phyloP scores from a whole-genome alignment of 2,329 filamentous ascomycete genomes.

The Hypocreales sp. region DNA sequence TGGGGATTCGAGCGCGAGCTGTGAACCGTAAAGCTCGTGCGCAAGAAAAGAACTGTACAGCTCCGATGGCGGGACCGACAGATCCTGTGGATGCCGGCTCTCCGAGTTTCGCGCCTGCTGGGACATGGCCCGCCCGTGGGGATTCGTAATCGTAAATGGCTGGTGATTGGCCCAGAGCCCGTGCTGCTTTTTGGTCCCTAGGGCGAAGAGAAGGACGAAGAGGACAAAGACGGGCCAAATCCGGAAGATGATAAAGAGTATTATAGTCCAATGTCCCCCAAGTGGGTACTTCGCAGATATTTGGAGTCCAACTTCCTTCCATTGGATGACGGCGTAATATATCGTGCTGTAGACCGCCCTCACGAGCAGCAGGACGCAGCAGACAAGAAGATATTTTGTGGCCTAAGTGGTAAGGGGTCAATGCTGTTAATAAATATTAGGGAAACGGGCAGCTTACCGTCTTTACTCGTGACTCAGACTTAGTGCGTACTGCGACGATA shows the following conservation, averaged over 20 bases:
- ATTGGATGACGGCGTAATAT: no score
- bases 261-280: no score
- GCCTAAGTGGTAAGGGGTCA: no score
- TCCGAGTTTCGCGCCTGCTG: conserved; percentile 4
- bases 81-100: conserved; percentile 4
- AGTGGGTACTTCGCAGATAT: no score
- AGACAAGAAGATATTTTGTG: conserved; percentile 9
- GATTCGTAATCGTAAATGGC: conserved; percentile 3
- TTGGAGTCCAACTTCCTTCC: no score
- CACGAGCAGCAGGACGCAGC: conserved; percentile 10
- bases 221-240: conserved; percentile 11
- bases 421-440: no score
- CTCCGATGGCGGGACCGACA: no score
- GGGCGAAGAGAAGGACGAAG: conserved; percentile 10
- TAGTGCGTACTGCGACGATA: conserved; percentile 7
- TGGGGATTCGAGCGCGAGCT: no score
- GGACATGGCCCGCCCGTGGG: neutral
- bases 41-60: no score
- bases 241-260: conserved; percentile 8
- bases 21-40: no score
- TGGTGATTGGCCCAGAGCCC: conserved; percentile 12
- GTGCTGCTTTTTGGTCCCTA: conserved; percentile 10
- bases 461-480: conserved; percentile 4
- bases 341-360: conserved; percentile 9
- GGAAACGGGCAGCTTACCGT: conserved; percentile 5